A percentile compares a stretch with the other conserved stretches of the same genome.
Conservation (phyloP, 768 basidiomycete species). For the Neoboletus magnificus region DNA sequence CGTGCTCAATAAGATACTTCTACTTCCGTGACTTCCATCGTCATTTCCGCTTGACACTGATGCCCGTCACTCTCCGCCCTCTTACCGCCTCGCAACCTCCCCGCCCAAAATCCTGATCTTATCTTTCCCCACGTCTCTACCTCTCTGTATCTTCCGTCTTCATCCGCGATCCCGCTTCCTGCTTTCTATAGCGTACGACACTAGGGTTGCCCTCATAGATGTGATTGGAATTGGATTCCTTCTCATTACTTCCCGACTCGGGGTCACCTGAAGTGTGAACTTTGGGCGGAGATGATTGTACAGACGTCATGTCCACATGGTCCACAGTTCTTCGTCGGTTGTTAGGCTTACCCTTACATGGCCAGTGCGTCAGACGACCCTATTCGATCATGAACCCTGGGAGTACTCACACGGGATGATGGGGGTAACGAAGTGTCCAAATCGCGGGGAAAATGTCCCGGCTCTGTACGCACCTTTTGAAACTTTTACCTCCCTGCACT, state of each 20-base stretch:
- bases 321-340: neutral
- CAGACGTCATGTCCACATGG: neutral
- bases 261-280: constrained; percentile 3
- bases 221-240: neutral
- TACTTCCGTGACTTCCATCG: constrained; percentile 1
- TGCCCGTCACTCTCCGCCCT: constrained; percentile 20
- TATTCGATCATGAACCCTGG: neutral
- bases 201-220: constrained; percentile 31
- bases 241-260: constrained; percentile 3
- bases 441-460: neutral
- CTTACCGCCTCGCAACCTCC: constrained; percentile 7
- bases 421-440: constrained; percentile 1
- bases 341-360: neutral
- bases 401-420: neutral
- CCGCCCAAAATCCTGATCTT: constrained; percentile 1
- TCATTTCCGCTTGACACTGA: constrained; percentile 27
- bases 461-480: neutral
- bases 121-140: constrained; percentile 12
- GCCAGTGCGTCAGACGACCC: neutral
- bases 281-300: constrained; percentile 7
- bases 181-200: constrained; percentile 27
- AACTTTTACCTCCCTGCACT: neutral
- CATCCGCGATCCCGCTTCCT: constrained; percentile 11
- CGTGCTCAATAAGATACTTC: constrained; percentile 11
- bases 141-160: constrained; percentile 11